phyloP scores from a whole-genome alignment of 306 rosid genomes.

The Benincasa hispida region DNA sequence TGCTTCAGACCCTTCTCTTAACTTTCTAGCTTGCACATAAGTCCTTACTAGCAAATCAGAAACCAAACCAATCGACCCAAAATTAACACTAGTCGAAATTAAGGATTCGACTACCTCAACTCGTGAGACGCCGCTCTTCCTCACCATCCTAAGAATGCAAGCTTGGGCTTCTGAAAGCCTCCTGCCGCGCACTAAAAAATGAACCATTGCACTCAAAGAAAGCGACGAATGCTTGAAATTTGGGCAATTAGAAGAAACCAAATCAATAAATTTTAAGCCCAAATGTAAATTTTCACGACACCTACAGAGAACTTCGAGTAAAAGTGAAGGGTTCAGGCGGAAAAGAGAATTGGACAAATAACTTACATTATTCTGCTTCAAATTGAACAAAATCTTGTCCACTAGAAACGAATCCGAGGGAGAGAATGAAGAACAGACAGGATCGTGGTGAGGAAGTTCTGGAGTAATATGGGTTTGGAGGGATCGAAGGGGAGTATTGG shows the following conservation, averaged over 20 bases:
- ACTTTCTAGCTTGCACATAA: conserved; percentile 73
- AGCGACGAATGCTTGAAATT: conserved; percentile 36
- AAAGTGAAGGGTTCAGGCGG: conserved; percentile 25
- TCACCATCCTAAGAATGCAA: conserved; percentile 50
- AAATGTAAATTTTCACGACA: conserved; percentile 28
- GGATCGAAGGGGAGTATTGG: background rate
- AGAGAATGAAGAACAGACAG: conserved; percentile 16
- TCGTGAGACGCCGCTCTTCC: conserved; percentile 60
- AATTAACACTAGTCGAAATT: conserved; percentile 10
- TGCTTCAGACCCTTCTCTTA: conserved; percentile 68
- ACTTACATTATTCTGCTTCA: conserved; percentile 35
- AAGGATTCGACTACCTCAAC: conserved; percentile 44
- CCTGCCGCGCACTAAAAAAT: conserved; percentile 35
- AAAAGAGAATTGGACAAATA: conserved; percentile 24
- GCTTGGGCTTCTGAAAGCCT: conserved; percentile 67
- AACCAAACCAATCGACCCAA: conserved; percentile 19
- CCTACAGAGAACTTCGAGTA: conserved; percentile 35
- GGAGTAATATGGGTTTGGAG: background rate
- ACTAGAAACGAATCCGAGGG: conserved; percentile 26
- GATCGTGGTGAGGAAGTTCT: background rate
- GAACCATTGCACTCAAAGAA: conserved; percentile 48
- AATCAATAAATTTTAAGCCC: conserved; percentile 26
- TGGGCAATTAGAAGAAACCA: conserved; percentile 22
- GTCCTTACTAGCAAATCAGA: conserved; percentile 69
- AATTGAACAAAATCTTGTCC: conserved; percentile 40